Percentiles rank a stretch among this genome's conserved stretches.
Evolutionary conservation across 192 early-diverging fungal genomes (phyloP).

Genomic region (Umbelopsis sp.): DNA sequence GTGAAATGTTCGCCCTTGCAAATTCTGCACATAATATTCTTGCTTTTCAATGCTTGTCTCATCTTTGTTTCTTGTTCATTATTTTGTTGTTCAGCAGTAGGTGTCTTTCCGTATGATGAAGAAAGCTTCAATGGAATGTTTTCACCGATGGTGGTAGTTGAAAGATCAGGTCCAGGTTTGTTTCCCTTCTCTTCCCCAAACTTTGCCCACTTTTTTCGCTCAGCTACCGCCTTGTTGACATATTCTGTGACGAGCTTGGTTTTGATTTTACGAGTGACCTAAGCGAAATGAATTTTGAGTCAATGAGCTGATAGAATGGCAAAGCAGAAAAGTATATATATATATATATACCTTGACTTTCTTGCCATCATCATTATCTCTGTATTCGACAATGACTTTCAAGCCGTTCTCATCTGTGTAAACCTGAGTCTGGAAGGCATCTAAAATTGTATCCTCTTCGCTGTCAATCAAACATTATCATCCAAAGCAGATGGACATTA

Average conservation of each 20-base stretch:
- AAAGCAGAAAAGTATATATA: no score
- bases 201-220: conserved; percentile 92
- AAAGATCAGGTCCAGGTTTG: conserved; percentile 80
- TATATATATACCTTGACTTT: conserved; percentile 73
- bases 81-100: conserved; percentile 65
- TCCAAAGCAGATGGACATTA: background rate
- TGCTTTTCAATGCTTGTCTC: conserved; percentile 60
- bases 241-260: conserved; percentile 76
- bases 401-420: conserved; percentile 78
- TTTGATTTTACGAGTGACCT: conserved; percentile 81
- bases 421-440: conserved; percentile 42
- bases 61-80: conserved; percentile 58
- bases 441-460: background rate
- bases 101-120: conserved; percentile 56
- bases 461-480: background rate
- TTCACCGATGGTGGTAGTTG: conserved; percentile 88
- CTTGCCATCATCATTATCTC: conserved; percentile 88
- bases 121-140: conserved; percentile 81
- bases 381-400: conserved; percentile 80
- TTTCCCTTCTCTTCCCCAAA: conserved; percentile 87
- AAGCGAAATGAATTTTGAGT: background rate
- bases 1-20: conserved; percentile 98
- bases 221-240: conserved; percentile 88
- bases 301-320: no score
- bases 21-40: conserved; percentile 90